phyloP scores from a whole-genome alignment of 176 grass and related monocot genomes.

The Dendrocalamus sinicus region DNA sequence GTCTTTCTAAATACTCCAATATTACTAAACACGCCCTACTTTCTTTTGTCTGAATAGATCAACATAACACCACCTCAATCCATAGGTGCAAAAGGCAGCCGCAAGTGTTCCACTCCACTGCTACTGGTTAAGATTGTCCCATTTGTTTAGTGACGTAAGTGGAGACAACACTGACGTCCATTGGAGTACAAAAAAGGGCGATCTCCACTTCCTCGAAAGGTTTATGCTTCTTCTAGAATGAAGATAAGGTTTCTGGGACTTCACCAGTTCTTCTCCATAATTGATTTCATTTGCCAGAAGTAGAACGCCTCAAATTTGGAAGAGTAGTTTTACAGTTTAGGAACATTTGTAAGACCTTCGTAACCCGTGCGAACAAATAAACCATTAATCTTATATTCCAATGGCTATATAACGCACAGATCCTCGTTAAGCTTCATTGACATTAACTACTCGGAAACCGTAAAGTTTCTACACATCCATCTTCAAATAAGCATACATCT shows the following conservation, averaged over 20 bases:
- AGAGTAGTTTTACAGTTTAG: neutral
- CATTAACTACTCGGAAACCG: neutral
- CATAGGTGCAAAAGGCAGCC: neutral
- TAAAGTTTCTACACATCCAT: neutral
- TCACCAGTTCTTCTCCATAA: neutral
- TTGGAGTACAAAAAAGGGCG: neutral
- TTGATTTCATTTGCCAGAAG: neutral
- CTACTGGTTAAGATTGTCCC: neutral
- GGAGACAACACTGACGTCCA: neutral
- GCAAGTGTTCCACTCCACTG: conserved; percentile 7
- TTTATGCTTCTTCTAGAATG: neutral
- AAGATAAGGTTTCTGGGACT: too few relatives aligned
- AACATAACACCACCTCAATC: neutral
- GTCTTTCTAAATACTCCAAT: neutral
- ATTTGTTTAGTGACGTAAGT: conserved; percentile 1
- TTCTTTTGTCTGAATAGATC: neutral
- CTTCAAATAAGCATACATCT: neutral
- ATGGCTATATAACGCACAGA: neutral
- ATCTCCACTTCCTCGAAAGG: neutral
- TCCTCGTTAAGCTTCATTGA: neutral
- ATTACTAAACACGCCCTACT: neutral
- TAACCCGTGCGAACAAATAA: neutral
- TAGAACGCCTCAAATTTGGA: neutral
- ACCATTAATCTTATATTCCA: neutral
- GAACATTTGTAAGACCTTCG: neutral